A percentile compares a stretch with the other conserved stretches of the same genome.
Conservation (phyloP, 2,329 filamentous ascomycete genomes). For the Pleomassaria siparia region DNA sequence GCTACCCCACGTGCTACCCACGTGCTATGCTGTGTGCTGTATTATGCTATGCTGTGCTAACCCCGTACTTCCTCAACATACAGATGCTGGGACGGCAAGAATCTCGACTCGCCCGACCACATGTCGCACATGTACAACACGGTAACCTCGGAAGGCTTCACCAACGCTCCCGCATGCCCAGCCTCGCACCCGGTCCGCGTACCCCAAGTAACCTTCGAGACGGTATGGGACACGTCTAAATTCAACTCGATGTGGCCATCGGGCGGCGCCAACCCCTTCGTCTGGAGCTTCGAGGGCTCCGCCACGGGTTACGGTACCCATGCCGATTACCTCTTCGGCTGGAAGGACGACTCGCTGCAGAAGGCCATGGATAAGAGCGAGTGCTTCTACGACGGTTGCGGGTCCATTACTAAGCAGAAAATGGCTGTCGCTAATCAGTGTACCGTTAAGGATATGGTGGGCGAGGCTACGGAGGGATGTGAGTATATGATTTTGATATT, state of each 20-base stretch:
- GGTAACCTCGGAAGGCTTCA: conserved; percentile 20
- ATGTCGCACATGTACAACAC: conserved; percentile 49
- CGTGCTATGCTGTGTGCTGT: too few species aligned
- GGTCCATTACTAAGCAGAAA: conserved; percentile 13
- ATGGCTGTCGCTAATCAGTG: conserved; percentile 14
- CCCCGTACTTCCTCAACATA: too few species aligned
- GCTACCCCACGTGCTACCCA: too few species aligned
- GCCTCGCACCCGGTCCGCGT: conserved; percentile 23
- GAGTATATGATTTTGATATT: too few species aligned
- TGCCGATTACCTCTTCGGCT: conserved; percentile 26
- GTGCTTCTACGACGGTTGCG: conserved; percentile 19
- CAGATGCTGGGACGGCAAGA: conserved; percentile 51
- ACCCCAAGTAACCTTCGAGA: conserved; percentile 28
- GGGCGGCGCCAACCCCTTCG: conserved; percentile 18
- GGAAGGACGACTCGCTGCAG: conserved; percentile 16
- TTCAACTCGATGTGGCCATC: conserved; percentile 28
- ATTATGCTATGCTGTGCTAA: too few species aligned
- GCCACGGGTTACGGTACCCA: conserved; percentile 19
- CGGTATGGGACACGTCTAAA: conserved; percentile 21
- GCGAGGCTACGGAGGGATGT: conserved; percentile 13
- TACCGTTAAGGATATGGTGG: conserved; percentile 14
- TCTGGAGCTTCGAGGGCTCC: conserved; percentile 22
- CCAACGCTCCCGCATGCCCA: conserved; percentile 24
- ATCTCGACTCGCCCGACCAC: conserved; percentile 56
- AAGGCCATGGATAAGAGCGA: conserved; percentile 15